These are phyloP conservation scores for Flammula alnicola DNA, from an alignment of 1,284 basidiomycete genomes.

Conservation along the genomic window DNA sequence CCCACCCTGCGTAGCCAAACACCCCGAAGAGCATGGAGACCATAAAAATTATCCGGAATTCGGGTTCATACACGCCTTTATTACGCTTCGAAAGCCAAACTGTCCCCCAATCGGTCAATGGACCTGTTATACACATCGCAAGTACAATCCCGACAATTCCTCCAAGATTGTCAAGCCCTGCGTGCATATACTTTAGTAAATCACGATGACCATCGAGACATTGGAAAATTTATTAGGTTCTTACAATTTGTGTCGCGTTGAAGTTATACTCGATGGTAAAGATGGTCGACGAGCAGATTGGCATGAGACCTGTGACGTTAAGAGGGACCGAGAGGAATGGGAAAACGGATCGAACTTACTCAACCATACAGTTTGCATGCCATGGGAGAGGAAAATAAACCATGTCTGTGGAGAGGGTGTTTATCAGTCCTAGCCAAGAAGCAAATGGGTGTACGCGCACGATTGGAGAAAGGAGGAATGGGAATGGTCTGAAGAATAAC, in stretches of 20 bases:
- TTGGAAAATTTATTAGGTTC: conserved; percentile 4
- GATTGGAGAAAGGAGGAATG: conserved; percentile 46
- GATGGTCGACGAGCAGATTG: conserved; percentile 47
- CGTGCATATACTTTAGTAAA: not conserved
- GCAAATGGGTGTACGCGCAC: conserved; percentile 28
- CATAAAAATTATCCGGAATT: conserved; percentile 49
- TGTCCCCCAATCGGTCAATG: conserved; percentile 47
- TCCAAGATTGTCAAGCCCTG: conserved; percentile 47
- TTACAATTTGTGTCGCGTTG: conserved; percentile 40
- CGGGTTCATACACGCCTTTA: conserved; percentile 51
- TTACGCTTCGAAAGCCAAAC: conserved; percentile 47
- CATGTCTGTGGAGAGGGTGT: conserved; percentile 32
- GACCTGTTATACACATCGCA: conserved; percentile 42
- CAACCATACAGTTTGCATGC: conserved; percentile 47
- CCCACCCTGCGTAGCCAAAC: conserved; percentile 51
- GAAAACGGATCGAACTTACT: conserved; percentile 31
- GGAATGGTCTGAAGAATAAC: conserved; percentile 43
- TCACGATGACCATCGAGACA: not conserved
- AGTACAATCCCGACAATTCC: conserved; percentile 47
- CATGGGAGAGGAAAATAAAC: conserved; percentile 41
- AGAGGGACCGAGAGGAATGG: not conserved
- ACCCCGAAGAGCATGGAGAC: conserved; percentile 46
- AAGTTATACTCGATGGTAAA: conserved; percentile 47
- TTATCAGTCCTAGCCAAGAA: not conserved
- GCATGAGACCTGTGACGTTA: conserved; percentile 38